Conservation (phyloP, 768 basidiomycete genomes). For the Rhodotorula toruloides region DNA sequence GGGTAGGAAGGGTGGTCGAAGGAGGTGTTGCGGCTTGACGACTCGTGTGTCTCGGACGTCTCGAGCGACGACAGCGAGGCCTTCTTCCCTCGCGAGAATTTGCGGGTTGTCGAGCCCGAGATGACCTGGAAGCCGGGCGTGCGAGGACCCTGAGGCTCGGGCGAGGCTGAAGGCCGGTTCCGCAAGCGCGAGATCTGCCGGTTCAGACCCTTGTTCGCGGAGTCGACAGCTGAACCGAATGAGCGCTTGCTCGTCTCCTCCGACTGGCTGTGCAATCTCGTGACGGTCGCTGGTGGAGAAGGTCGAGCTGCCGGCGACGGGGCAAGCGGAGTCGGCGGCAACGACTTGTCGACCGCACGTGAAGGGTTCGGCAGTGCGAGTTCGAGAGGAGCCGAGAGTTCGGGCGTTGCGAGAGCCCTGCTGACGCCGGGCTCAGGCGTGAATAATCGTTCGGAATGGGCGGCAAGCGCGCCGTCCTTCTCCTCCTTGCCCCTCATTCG, state of each 20-base stretch:
- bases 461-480: neutral
- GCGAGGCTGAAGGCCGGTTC: constrained; percentile 9
- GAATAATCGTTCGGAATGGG: neutral
- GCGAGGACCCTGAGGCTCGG: neutral
- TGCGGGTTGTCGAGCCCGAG: constrained; percentile 26
- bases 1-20: neutral
- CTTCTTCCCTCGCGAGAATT: neutral
- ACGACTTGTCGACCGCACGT: constrained; percentile 27
- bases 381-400: neutral
- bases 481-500: neutral
- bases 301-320: neutral
- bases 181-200: constrained; percentile 12
- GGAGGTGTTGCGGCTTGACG: neutral
- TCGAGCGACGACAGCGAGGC: constrained; percentile 5
- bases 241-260: neutral
- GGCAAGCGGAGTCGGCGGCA: constrained; percentile 31
- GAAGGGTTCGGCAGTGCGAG: too few relatives aligned
- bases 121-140: constrained; percentile 25
- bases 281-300: neutral
- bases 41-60: constrained; percentile 10
- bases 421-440: constrained; percentile 4
- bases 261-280: neutral
- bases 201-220: neutral
- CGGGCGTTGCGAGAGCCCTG: neutral
- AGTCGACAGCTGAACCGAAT: neutral